These are phyloP conservation scores for Beauveria pseudobassiana DNA, from an alignment of 2,329 filamentous ascomycete species.

Conservation along the genomic window DNA sequence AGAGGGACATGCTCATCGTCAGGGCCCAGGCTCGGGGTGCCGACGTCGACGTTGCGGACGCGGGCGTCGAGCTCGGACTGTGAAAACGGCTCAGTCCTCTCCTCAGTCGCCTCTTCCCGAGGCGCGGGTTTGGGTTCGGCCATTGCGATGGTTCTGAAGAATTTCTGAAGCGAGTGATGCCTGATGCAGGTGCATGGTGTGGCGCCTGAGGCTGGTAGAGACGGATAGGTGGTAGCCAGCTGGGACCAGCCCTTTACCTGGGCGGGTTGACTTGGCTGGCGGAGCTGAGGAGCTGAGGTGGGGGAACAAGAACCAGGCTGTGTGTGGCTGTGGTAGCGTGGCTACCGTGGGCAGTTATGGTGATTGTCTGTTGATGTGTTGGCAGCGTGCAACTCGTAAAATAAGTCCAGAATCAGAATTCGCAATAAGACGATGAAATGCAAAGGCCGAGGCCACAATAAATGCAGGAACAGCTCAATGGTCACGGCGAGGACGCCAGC, in stretches of 20 bases:
- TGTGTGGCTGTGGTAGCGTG: slow-evolving; percentile 3
- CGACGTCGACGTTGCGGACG: slow-evolving; percentile 37
- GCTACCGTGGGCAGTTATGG: not conserved
- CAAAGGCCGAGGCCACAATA: slow-evolving; percentile 17
- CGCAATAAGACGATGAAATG: slow-evolving; percentile 10
- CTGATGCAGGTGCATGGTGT: slow-evolving; percentile 16
- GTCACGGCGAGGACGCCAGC: slow-evolving; percentile 8
- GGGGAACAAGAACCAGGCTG: not conserved
- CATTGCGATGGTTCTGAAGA: slow-evolving; percentile 29
- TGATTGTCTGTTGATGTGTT: not conserved
- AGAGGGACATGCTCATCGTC: slow-evolving; percentile 41
- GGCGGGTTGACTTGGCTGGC: not conserved
- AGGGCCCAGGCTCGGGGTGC: slow-evolving; percentile 27
- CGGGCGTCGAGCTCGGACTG: slow-evolving; percentile 48
- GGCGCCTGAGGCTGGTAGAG: slow-evolving; percentile 13
- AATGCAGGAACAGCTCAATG: slow-evolving; percentile 20
- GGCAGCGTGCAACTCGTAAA: slow-evolving; percentile 3
- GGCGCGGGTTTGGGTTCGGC: slow-evolving; percentile 34
- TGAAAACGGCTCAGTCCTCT: slow-evolving; percentile 53
- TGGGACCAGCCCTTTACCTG: not conserved
- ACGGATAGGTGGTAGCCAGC: not conserved
- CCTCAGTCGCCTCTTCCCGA: slow-evolving; percentile 34
- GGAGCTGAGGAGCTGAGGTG: not conserved
- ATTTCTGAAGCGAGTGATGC: slow-evolving; percentile 11
- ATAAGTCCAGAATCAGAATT: slow-evolving; percentile 11